Base-by-base conservation (phyloP, 108 stramenopile genomes). In the Conticribra guillardii region DNA sequence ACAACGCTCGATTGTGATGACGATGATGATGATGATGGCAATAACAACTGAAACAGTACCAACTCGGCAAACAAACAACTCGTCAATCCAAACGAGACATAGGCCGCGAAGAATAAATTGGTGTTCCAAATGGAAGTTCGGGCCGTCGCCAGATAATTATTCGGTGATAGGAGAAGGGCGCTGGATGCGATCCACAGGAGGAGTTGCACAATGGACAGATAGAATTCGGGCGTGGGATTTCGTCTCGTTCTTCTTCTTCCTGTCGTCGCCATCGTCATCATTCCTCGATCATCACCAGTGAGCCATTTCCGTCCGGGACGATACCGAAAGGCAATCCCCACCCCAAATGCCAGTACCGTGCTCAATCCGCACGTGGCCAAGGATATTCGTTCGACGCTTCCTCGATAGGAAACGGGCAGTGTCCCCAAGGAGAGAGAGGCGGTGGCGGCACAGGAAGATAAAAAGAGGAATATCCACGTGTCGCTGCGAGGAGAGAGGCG, bases 41-140 rank as follows among this genome's bases (percentile, higher is more conserved):
- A n/a, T n/a, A n/a, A 51, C 50, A 19, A 14, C 4, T 19, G 9
- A 16, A 17, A 51, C 50, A 16, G 50, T 51, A 4, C 16, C 19
- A 51, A 51, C 16, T 51, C 50, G 50, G 50, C 50, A 19, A 51
- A 17, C 4, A 51, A 16, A 4, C 4, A 19, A 17, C 18, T 14
- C 19, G 18, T 4, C 50, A 51, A 51, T 21, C 18, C 16, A 21
- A 21, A 17, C 18, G 50, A 51, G 4, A 51, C 4, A 4, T 21
- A 51, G 18, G 50, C 16, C 9, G 50, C 9, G 16, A 51, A 51
- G 50, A 51, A 51, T 18, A 51, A 21, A 51, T 51, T 51, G 50
- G 50, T 18, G 16, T 51, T 51, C 50, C 50, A 51, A 11, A 51
- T 18, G 16, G 4, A 4, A 4, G 50, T 19, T 18, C 4, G 18